phyloP scores from a whole-genome alignment of 169 alveolate genomes.

The Plasmodium vinckei region DNA sequence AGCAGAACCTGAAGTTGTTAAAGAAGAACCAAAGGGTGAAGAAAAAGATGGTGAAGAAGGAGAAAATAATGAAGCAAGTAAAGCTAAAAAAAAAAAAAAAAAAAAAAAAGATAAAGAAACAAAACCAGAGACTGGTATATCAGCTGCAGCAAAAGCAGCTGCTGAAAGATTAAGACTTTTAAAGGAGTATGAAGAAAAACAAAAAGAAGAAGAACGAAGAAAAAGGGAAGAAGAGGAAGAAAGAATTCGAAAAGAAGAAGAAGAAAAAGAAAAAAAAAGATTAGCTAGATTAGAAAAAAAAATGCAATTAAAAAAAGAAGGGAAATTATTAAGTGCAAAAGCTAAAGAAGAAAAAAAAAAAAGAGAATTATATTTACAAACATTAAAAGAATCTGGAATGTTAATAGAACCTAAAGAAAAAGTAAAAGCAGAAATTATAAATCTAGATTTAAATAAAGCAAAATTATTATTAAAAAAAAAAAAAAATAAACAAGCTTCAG shows the following conservation, averaged over 20 bases:
- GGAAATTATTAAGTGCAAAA: slow-evolving; percentile 86
- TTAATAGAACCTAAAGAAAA: slow-evolving; percentile 67
- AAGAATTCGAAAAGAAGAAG: slow-evolving; percentile 85
- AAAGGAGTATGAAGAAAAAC: slow-evolving; percentile 77
- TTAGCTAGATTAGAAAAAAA: slow-evolving; percentile 87
- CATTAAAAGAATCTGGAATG: slow-evolving; percentile 81
- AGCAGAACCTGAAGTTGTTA: slow-evolving; percentile 18
- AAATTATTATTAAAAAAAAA: slow-evolving; percentile 64
- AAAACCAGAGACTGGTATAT: slow-evolving; percentile 76
- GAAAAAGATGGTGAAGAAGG: slow-evolving; percentile 57
- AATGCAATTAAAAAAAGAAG: slow-evolving; percentile 88
- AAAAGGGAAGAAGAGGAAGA: slow-evolving; percentile 86
- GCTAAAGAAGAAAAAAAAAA: slow-evolving; percentile 85
- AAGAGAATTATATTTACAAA: slow-evolving; percentile 85
- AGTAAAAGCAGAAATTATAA: slow-evolving; percentile 67
- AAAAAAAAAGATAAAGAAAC: slow-evolving; percentile 65
- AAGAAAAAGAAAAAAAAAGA: slow-evolving; percentile 84
- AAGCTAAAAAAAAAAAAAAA: slow-evolving; percentile 80
- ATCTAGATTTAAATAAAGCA: slow-evolving; percentile 29
- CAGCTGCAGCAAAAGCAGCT: slow-evolving; percentile 86
- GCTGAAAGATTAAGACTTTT: slow-evolving; percentile 86
- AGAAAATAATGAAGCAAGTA: slow-evolving; percentile 74
- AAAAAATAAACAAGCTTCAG: slow-evolving; percentile 14
- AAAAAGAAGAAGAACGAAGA: slow-evolving; percentile 84
- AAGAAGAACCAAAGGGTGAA: slow-evolving; percentile 39